phyloP scores from a whole-genome alignment of 805 yeast species.

The Pichia scutulata region DNA sequence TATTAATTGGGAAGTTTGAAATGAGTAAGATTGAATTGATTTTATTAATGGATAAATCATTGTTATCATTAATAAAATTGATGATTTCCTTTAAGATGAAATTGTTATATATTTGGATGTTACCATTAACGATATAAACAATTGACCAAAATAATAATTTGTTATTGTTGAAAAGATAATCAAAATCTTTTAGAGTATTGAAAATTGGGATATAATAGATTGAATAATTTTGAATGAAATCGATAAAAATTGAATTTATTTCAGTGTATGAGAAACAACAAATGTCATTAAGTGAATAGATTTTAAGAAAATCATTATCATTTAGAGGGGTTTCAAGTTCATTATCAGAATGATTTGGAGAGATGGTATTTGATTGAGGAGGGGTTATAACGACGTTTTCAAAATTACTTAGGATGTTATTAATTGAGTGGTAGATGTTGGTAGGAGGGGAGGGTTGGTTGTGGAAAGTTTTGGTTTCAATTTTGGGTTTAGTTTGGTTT shows the following conservation, averaged over 20 bases:
- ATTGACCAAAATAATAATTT: constrained; percentile 29
- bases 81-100: constrained; percentile 15
- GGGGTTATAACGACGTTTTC: background rate
- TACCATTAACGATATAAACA: constrained; percentile 16
- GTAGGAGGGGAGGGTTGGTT: background rate
- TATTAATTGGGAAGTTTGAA: constrained; percentile 20
- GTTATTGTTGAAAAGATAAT: constrained; percentile 14
- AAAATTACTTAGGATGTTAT: constrained; percentile 5
- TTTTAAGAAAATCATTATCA: background rate
- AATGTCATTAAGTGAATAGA: constrained; percentile 7
- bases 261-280: constrained; percentile 10
- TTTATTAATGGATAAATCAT: background rate
- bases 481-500: no score
- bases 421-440: background rate
- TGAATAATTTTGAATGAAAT: constrained; percentile 19
- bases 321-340: background rate
- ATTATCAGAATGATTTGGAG: constrained; percentile 14
- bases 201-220: constrained; percentile 21
- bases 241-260: constrained; percentile 9
- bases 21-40: constrained; percentile 18
- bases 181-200: constrained; percentile 7
- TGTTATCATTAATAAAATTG: background rate
- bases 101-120: constrained; percentile 12
- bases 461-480: no score
- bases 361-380: background rate